These are phyloP conservation scores for Hanseniaspora hatyaiensis DNA, from an alignment of 805 yeast species.

Conservation along the genomic window DNA sequence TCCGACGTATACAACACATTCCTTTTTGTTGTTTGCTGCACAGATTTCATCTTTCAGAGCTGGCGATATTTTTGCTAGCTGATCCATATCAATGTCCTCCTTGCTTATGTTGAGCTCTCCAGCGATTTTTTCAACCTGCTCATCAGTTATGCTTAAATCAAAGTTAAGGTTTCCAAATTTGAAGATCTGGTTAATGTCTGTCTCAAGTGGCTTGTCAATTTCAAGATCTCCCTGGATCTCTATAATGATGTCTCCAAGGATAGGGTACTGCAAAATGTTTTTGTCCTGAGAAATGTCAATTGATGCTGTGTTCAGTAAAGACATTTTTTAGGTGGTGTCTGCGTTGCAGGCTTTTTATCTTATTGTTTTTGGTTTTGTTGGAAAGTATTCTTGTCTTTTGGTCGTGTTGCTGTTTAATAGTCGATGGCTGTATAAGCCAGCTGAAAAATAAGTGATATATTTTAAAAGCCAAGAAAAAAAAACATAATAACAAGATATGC, in stretches of 20 bases:
- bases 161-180: slow-evolving; percentile 28
- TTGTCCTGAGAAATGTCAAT: slow-evolving; percentile 20
- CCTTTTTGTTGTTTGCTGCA: slow-evolving; percentile 20
- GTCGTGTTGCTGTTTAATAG: no score
- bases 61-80: slow-evolving; percentile 24
- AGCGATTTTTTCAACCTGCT: slow-evolving; percentile 16
- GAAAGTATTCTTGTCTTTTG: no score
- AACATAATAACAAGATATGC: no score
- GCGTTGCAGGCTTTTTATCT: no score
- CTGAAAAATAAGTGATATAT: no score
- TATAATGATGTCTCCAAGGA: slow-evolving; percentile 46
- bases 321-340: no score
- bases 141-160: slow-evolving; percentile 36
- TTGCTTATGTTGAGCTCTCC: slow-evolving; percentile 19
- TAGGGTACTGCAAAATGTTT: slow-evolving; percentile 26
- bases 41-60: slow-evolving; percentile 18
- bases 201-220: slow-evolving; percentile 33
- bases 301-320: slow-evolving; percentile 23
- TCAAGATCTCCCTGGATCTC: slow-evolving; percentile 69
- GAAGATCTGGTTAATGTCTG: slow-evolving; percentile 29
- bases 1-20: slow-evolving; percentile 52
- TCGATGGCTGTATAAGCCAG: no score
- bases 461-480: no score
- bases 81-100: slow-evolving; percentile 20
- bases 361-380: no score